Evolutionary conservation across 192 early-diverging fungal species (phyloP), one percentile per base, ranked within the genome.

Genomic region (Helicostylum pulchrum): DNA sequence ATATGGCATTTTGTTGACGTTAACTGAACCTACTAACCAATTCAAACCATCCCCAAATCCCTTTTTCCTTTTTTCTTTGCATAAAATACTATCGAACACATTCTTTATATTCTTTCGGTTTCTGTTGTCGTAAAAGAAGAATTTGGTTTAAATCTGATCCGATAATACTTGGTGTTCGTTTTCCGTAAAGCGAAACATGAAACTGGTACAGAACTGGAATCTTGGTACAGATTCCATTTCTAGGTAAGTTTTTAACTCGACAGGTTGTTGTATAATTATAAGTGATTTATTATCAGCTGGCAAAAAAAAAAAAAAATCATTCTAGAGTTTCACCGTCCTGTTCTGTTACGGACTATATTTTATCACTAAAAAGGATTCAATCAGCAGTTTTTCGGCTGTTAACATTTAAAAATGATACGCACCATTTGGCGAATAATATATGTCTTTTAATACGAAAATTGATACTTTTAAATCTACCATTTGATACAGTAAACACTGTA

Each of bases 241-340:
- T 32, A 2, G 44, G 55, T 21, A 36, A 36, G 15, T 70, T 53
- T 30, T 61, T 70, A 5, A 70, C 59, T 61, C 61, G 63, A 45
- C 61, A 64, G 0, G 31, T 47, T 45, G 64, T 62, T 15, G 68
- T 19, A 61, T 61, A 1, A 70, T 45, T 4, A 63, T 23, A 32
- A 43, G 39, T 12, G 68, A 70, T 12, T 54, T 64, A 52, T 70
- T 64, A 20, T 64, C 68, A 12, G 61, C 57, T 36, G 46, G 49
- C 68, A 61, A 70, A 26, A 26, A 26, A 26, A 26, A 26, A 26
- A 26, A 26, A 26, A 26, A n/a, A n/a, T n/a, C n/a, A n/a, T n/a
- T n/a, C n/a, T n/a, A n/a, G n/a, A n/a, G n/a, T n/a, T n/a, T n/a
- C n/a, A n/a, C n/a, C n/a, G n/a, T n/a, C n/a, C n/a, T n/a, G n/a